A percentile compares a stretch with the other conserved stretches of the same genome.
Evolutionary conservation across 768 basidiomycete species (phyloP).

Genomic region (Rhodosporidiobolus sp.): DNA sequence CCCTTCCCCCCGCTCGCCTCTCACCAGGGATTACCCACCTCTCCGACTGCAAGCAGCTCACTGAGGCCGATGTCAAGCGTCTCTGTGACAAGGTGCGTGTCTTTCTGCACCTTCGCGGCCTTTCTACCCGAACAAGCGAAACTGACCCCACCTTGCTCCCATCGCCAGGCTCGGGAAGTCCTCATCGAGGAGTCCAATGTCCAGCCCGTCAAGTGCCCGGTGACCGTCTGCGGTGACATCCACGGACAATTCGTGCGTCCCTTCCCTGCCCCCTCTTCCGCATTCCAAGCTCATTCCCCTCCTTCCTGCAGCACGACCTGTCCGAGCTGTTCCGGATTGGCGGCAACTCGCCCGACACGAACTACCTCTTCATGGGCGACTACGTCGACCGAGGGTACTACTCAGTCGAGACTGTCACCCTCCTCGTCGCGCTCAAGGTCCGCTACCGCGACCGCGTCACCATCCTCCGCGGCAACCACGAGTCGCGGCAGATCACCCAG

Average conservation of each 20-base stretch:
- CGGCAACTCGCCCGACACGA: constrained; percentile 97
- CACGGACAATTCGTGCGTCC: constrained; percentile 97
- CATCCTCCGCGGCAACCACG: constrained; percentile 96
- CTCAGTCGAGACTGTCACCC: constrained; percentile 96
- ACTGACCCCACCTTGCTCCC: neutral
- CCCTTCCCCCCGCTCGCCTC: neutral
- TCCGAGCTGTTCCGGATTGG: constrained; percentile 98
- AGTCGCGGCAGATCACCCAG: constrained; percentile 98
- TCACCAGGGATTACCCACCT: constrained; percentile 79
- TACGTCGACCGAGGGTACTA: constrained; percentile 99
- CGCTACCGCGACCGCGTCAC: constrained; percentile 98
- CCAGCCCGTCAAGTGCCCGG: constrained; percentile 95
- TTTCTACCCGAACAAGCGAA: neutral
- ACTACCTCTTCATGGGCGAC: constrained; percentile 99
- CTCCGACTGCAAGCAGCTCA: constrained; percentile 92
- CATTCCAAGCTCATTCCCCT: too few species aligned
- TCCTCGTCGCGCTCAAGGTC: constrained; percentile 93
- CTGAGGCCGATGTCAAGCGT: constrained; percentile 92
- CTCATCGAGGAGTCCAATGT: constrained; percentile 99
- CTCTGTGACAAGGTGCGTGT: constrained; percentile 93
- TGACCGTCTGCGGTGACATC: constrained; percentile 98
- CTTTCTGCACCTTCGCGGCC: neutral
- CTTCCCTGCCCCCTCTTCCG: neutral
- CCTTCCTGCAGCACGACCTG: constrained; percentile 79
- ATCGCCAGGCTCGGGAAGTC: constrained; percentile 83